phyloP scores from a whole-genome alignment of 176 grass and related monocot genomes.

The Guadua angustifolia region DNA sequence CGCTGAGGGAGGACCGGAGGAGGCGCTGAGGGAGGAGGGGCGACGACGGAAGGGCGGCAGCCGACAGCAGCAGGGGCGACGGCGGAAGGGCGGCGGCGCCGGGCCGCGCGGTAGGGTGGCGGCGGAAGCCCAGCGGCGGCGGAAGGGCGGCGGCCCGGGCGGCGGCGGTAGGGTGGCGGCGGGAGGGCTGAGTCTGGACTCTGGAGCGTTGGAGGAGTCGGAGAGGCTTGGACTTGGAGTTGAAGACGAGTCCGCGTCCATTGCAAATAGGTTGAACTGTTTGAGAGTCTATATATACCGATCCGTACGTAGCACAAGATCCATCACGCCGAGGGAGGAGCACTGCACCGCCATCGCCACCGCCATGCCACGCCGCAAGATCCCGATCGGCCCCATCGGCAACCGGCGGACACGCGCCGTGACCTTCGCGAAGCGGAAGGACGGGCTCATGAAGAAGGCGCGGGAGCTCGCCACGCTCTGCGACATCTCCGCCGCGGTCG shows the following conservation, averaged over 20 bases:
- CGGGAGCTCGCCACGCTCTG: constrained; percentile 26
- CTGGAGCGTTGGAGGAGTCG: too few relatives aligned
- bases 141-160: too few relatives aligned
- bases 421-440: neutral
- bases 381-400: constrained; percentile 13
- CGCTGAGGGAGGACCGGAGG: too few relatives aligned
- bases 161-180: too few relatives aligned
- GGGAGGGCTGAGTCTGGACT: too few relatives aligned
- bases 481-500: constrained; percentile 29
- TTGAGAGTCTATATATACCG: neutral
- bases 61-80: too few relatives aligned
- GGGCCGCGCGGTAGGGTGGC: too few relatives aligned
- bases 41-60: too few relatives aligned
- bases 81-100: too few relatives aligned
- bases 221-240: too few relatives aligned
- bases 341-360: neutral
- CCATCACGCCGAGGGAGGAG: neutral
- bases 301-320: neutral
- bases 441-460: constrained; percentile 33
- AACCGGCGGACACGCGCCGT: neutral
- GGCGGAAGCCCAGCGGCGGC: too few relatives aligned
- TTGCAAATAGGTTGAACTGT: neutral
- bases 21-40: too few relatives aligned
- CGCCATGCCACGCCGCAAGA: constrained; percentile 31
- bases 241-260: neutral